phyloP scores from a whole-genome alignment of 2,329 filamentous ascomycete species.

The Stagonosporopsis rhizophila region DNA sequence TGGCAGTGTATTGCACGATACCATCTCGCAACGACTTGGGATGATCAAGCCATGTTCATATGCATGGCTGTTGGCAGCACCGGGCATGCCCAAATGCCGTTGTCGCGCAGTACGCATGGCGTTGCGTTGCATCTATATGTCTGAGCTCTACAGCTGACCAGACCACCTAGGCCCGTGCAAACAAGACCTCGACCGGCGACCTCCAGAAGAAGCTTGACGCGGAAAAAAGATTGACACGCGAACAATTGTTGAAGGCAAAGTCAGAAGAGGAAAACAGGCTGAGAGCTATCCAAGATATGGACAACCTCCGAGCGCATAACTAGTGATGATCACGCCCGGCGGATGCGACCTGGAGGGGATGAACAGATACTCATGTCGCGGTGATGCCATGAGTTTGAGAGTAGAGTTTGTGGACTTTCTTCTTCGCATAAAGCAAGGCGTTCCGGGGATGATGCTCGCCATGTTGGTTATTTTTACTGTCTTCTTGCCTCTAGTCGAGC shows the following conservation, averaged over 20 bases:
- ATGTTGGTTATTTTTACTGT: not conserved
- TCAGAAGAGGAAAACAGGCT: slow-evolving; percentile 71
- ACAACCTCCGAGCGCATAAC: slow-evolving; percentile 38
- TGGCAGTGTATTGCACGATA: not conserved
- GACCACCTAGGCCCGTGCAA: slow-evolving; percentile 67
- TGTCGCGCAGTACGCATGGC: not conserved
- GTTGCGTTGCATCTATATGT: not conserved
- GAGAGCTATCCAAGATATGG: slow-evolving; percentile 73
- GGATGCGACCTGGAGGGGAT: not conserved
- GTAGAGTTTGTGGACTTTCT: not conserved
- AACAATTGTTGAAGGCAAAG: slow-evolving; percentile 70
- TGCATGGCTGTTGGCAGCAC: not conserved
- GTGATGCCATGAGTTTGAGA: not conserved
- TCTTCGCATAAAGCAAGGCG: slow-evolving; percentile 4
- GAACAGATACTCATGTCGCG: not conserved
- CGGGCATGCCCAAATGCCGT: not conserved
- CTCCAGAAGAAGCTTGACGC: slow-evolving; percentile 69
- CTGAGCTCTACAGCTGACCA: not conserved
- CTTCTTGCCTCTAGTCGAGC: too few species aligned
- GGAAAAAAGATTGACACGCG: slow-evolving; percentile 76
- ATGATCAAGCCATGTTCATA: not conserved
- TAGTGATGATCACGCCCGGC: not conserved
- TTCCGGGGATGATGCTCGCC: not conserved
- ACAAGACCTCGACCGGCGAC: slow-evolving; percentile 62
- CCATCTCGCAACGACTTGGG: not conserved